Evolutionary conservation across 176 grass and related monocot species (phyloP).

Genomic region (Tillandsia leiboldiana): DNA sequence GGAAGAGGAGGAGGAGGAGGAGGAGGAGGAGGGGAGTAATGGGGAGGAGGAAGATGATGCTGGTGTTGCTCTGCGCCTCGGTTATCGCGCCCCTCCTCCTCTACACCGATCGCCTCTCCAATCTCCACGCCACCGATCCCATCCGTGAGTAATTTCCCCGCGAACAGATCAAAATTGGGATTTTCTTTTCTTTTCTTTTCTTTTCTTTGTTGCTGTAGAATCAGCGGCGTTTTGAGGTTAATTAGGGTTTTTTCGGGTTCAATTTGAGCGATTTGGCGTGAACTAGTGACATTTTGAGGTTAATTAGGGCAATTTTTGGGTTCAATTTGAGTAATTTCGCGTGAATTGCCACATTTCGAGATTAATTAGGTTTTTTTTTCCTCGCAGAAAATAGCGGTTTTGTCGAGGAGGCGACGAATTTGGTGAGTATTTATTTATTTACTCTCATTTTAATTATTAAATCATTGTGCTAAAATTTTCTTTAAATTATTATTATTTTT

Average conservation of each 20-base stretch:
- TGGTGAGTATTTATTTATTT: slow-evolving; percentile 16
- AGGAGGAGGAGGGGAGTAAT: slow-evolving; percentile 9
- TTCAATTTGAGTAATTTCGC: background rate
- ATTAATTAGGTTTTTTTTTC: background rate
- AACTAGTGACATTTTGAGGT: background rate
- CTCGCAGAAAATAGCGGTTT: slow-evolving; percentile 27
- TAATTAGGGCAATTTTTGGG: background rate
- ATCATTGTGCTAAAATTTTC: background rate
- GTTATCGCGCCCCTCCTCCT: slow-evolving; percentile 39
- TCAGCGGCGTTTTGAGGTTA: no score
- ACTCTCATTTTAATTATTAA: background rate
- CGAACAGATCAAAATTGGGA: background rate
- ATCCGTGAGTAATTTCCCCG: slow-evolving; percentile 13
- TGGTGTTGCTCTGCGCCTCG: slow-evolving; percentile 32
- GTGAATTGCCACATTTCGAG: background rate
- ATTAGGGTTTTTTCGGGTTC: background rate
- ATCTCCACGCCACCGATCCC: slow-evolving; percentile 12
- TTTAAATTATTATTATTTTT: background rate
- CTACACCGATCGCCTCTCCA: slow-evolving; percentile 43
- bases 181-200: background rate
- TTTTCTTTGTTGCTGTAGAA: background rate
- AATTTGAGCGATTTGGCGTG: background rate
- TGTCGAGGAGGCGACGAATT: slow-evolving; percentile 21
- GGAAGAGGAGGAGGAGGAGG: background rate
- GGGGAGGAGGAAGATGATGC: slow-evolving; percentile 28